These are phyloP conservation scores for Colletotrichum spaethianum DNA, from an alignment of 2,329 filamentous ascomycete species.

Conservation along the genomic window DNA sequence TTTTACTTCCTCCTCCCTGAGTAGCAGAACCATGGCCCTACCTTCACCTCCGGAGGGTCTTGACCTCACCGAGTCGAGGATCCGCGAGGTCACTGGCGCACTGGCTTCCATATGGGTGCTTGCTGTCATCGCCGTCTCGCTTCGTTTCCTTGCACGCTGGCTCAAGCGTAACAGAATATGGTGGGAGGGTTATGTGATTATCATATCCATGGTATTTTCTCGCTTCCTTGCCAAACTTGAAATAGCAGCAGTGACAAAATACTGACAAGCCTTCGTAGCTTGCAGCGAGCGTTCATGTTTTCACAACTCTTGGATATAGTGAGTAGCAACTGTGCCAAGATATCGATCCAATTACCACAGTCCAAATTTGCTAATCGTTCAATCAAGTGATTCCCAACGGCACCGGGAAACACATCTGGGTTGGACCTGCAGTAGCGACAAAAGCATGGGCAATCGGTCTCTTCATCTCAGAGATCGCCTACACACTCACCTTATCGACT, in stretches of 20 bases:
- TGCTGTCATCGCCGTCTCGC: conserved; percentile 38
- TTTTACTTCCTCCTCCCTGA: background rate
- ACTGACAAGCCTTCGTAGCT: conserved; percentile 12
- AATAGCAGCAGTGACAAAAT: background rate
- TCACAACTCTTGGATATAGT: conserved; percentile 42
- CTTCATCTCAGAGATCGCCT: conserved; percentile 45
- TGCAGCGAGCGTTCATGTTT: conserved; percentile 39
- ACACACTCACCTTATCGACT: conserved; percentile 41
- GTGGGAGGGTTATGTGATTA: conserved; percentile 47
- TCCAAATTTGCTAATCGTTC: background rate
- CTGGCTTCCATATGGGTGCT: conserved; percentile 41
- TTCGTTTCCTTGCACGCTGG: conserved; percentile 43
- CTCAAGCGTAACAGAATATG: conserved; percentile 43
- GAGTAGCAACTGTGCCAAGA: background rate
- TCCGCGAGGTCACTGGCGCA: conserved; percentile 40
- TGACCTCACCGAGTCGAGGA: conserved; percentile 43
- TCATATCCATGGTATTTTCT: conserved; percentile 43
- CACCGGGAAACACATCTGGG: conserved; percentile 46
- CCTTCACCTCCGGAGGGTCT: conserved; percentile 16
- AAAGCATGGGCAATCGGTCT: conserved; percentile 44
- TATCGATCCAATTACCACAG: background rate
- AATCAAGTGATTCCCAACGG: conserved; percentile 43
- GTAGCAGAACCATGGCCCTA: background rate
- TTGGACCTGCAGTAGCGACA: conserved; percentile 39
- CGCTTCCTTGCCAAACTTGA: background rate